Percentiles rank a stretch among this genome's conserved stretches.
Conservation (phyloP, 2,329 filamentous ascomycete genomes). For the Pseudocercospora vitis region DNA sequence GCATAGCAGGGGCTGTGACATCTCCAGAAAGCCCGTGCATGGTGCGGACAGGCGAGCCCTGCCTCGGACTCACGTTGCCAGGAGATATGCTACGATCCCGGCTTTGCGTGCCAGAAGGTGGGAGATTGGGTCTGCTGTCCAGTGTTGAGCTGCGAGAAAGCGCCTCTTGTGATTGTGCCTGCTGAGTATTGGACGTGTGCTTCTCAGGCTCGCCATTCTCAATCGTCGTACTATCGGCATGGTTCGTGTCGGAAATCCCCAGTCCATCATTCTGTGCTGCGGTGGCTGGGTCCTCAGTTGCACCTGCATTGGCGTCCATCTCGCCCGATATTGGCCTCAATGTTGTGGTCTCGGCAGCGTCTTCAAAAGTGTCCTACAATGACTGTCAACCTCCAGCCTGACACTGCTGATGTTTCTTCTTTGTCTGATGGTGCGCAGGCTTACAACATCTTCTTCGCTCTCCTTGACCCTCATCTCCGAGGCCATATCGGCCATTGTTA, state of each 20-base stretch:
- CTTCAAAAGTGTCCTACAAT: slow-evolving; percentile 76
- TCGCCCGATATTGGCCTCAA: slow-evolving; percentile 10
- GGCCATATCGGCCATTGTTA: slow-evolving; percentile 28
- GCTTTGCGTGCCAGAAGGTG: slow-evolving; percentile 1
- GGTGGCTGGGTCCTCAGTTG: slow-evolving; percentile 18
- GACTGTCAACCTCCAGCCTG: no score
- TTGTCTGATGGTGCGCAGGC: slow-evolving; percentile 11
- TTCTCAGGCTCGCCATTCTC: slow-evolving; percentile 1
- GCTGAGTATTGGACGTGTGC: not conserved
- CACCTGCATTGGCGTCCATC: slow-evolving; percentile 19
- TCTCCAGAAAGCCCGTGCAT: slow-evolving; percentile 70
- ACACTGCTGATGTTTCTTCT: slow-evolving; percentile 40
- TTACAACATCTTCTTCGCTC: slow-evolving; percentile 28
- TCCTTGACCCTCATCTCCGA: slow-evolving; percentile 32
- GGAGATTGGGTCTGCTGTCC: slow-evolving; percentile 13
- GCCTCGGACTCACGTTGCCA: slow-evolving; percentile 30
- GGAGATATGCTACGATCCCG: slow-evolving; percentile 26
- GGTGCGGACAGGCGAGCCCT: slow-evolving; percentile 25
- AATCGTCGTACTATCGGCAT: slow-evolving; percentile 5
- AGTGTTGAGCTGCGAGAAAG: slow-evolving; percentile 16
- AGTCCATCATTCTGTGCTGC: slow-evolving; percentile 1
- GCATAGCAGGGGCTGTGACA: slow-evolving; percentile 57
- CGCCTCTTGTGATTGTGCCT: not conserved
- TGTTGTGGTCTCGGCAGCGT: slow-evolving; percentile 54
- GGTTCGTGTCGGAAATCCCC: slow-evolving; percentile 1